Conservation (phyloP, 257 asterid species). For the Primulina eburnea region DNA sequence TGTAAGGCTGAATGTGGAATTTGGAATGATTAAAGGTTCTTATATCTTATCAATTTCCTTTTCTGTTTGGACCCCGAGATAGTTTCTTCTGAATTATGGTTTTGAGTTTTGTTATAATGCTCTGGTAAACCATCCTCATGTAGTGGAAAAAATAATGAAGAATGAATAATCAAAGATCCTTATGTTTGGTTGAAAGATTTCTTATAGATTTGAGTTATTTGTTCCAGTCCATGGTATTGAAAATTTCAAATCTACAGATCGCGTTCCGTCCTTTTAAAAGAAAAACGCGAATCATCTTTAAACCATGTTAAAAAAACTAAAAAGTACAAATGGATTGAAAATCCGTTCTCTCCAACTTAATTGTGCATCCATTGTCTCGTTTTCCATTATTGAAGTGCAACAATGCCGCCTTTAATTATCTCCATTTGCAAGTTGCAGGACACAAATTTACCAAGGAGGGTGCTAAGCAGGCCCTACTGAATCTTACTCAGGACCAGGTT, state of each 20-base stretch:
- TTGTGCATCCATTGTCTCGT: constrained; percentile 11
- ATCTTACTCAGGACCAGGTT: constrained; percentile 73
- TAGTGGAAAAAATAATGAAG: background rate
- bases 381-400: constrained; percentile 11
- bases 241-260: too few species aligned
- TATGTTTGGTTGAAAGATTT: background rate
- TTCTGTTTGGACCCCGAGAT: background rate
- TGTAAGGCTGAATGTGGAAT: constrained; percentile 72
- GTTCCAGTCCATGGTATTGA: background rate
- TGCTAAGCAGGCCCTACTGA: constrained; percentile 76
- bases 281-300: background rate
- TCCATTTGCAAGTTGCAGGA: constrained; percentile 39
- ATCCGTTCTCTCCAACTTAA: background rate
- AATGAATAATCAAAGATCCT: background rate
- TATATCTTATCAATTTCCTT: constrained; percentile 15
- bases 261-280: too few species aligned
- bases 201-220: background rate
- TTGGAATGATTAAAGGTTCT: constrained; percentile 67
- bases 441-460: constrained; percentile 78
- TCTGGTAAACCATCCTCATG: constrained; percentile 7
- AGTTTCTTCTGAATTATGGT: constrained; percentile 7
- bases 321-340: background rate
- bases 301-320: too few species aligned
- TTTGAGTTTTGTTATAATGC: constrained; percentile 10
- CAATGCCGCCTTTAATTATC: constrained; percentile 12